A percentile compares a stretch with the other conserved stretches of the same genome.
Evolutionary conservation across 1,284 basidiomycete genomes (phyloP).

Genomic region (Austroboletus niveus): DNA sequence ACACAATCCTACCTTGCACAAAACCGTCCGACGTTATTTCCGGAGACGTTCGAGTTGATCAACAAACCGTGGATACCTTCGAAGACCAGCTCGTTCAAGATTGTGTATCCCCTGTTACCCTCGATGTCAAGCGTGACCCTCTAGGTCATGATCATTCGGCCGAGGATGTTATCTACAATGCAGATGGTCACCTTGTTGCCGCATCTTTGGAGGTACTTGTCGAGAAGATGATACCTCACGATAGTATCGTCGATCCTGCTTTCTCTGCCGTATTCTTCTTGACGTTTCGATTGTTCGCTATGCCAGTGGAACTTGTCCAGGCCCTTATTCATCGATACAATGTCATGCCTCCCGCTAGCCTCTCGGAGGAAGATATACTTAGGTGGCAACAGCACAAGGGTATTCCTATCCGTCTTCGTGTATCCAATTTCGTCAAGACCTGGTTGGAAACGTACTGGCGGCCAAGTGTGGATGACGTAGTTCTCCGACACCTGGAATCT

Average conservation of each 20-base stretch:
- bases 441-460: slow-evolving; percentile 96
- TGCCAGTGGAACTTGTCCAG: slow-evolving; percentile 74
- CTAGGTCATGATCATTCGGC: slow-evolving; percentile 67
- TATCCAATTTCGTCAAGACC: slow-evolving; percentile 88
- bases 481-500: slow-evolving; percentile 55
- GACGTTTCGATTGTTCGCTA: slow-evolving; percentile 93
- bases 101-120: slow-evolving; percentile 50
- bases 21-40: slow-evolving; percentile 49
- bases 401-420: slow-evolving; percentile 83
- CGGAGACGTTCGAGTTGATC: slow-evolving; percentile 48
- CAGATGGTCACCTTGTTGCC: slow-evolving; percentile 87
- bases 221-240: slow-evolving; percentile 96
- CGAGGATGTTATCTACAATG: slow-evolving; percentile 87
- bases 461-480: slow-evolving; percentile 58
- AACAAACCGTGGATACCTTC: slow-evolving; percentile 33
- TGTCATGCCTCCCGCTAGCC: slow-evolving; percentile 57
- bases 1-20: slow-evolving; percentile 37
- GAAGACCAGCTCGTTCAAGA: slow-evolving; percentile 59
- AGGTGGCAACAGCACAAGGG: slow-evolving; percentile 86
- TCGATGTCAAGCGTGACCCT: slow-evolving; percentile 48
- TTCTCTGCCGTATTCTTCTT: slow-evolving; percentile 92
- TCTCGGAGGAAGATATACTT: slow-evolving; percentile 61
- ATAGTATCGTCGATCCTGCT: slow-evolving; percentile 80
- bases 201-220: slow-evolving; percentile 88
- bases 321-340: slow-evolving; percentile 83